Evolutionary conservation across 345 rosid genomes (phyloP), one percentile per base, ranked within the genome.

Genomic region (Crucihimalaya himalaica): DNA sequence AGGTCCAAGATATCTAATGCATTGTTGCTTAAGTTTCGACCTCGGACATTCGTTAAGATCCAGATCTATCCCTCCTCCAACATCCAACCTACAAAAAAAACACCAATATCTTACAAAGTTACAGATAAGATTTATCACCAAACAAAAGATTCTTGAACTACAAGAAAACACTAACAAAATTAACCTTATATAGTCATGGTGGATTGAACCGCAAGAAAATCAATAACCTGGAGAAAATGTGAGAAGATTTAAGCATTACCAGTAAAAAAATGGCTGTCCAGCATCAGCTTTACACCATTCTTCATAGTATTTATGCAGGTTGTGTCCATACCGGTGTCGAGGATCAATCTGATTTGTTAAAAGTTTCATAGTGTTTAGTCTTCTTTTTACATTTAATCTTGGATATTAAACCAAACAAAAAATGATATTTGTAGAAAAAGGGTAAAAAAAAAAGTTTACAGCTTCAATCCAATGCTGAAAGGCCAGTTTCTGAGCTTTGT

Each of bases 391-490:
- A 55, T 20, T 29, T 45, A 15, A 56, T 74, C 32, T 5, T 5
- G 16, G 61, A 25, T 59, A 67, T 50, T 63, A 72, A 52, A 8
- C 46, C 40, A 71, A 45, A 25, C 0, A 19, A 61, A 4, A 8
- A n/a, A 3, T 10, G 27, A 53, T 18, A 54, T 5, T 13, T 32
- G 16, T 14, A 13, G 34, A 11, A 28, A 70, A n/a, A 43, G 19
- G 34, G 18, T 34, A 3, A 6, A 42, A 14, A n/a, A 29, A 43
- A 32, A 32, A n/a, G n/a, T n/a, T 75, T 81, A 84, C 88, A 62
- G 86, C 86, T 84, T 84, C 94, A 70, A 93, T 87, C 97, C 98
- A 93, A 61, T 93, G 97, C 77, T 87, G 94, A 72, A 93, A 91
- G 21, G 98, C 98, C 85, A 94, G 53, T 73, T 88, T 88, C 52